Percentiles rank a stretch among this genome's conserved stretches.
Conservation (phyloP, 768 basidiomycete species). For the Lyophyllum shimeji region DNA sequence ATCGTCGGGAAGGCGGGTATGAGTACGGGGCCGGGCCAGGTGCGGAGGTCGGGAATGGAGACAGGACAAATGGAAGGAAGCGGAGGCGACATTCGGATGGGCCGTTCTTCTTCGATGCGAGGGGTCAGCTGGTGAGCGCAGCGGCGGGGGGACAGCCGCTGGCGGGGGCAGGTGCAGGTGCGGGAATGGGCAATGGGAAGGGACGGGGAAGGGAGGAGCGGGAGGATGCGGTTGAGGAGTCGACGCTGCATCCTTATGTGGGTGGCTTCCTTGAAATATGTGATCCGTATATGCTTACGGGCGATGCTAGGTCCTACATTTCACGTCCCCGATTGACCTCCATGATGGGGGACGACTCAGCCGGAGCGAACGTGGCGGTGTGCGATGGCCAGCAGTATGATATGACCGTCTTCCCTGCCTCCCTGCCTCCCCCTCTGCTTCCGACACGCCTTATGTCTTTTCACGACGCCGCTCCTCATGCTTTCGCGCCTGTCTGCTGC, state of each 20-base stretch:
- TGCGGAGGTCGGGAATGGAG: too few relatives aligned
- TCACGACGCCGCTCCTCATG: not conserved
- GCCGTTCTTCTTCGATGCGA: constrained; percentile 26
- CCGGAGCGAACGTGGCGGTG: not conserved
- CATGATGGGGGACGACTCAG: constrained; percentile 9
- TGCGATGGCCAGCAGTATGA: not conserved
- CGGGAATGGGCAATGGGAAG: not conserved
- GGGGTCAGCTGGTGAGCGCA: constrained; percentile 16
- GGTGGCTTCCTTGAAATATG: not conserved
- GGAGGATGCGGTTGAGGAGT: constrained; percentile 9
- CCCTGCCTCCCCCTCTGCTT: not conserved
- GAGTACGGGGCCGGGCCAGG: not conserved
- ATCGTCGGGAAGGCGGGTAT: constrained; percentile 2
- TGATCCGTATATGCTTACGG: not conserved
- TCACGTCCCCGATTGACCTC: constrained; percentile 45
- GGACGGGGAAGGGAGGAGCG: constrained; percentile 8
- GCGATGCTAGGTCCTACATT: constrained; percentile 35
- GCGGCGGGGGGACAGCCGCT: constrained; percentile 1
- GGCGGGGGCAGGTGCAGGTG: not conserved
- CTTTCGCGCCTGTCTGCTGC: not conserved
- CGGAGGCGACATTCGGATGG: constrained; percentile 24
- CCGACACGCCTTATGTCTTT: too few relatives aligned
- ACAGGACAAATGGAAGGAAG: too few relatives aligned
- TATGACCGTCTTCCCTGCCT: not conserved
- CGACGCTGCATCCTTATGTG: constrained; percentile 16